Evolutionary conservation across 2,329 filamentous ascomycete genomes (phyloP).

Genomic region (Fusarium verrucosum): DNA sequence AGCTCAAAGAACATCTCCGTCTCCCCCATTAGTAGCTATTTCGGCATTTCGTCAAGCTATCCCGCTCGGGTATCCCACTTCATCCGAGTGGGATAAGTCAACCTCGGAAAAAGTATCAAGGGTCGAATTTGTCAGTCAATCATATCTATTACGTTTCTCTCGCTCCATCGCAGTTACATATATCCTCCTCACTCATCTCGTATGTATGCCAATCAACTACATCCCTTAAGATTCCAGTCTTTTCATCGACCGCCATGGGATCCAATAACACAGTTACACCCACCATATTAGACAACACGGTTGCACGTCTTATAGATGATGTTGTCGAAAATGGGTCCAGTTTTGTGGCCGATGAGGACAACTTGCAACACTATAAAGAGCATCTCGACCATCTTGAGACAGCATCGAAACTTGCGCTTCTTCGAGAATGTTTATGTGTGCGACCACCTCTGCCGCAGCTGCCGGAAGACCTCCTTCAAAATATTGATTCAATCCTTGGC

Average conservation of each 20-base stretch:
- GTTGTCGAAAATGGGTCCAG: not conserved
- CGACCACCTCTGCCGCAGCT: slow-evolving; percentile 23
- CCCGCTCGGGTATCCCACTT: slow-evolving; percentile 18
- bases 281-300: slow-evolving; percentile 7
- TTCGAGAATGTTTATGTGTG: slow-evolving; percentile 28
- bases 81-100: slow-evolving; percentile 17
- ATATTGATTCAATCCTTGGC: slow-evolving; percentile 23
- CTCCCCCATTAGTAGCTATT: too few species aligned
- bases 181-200: not conserved
- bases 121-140: slow-evolving; percentile 12
- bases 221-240: accelerated
- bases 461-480: not conserved
- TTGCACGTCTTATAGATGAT: slow-evolving; percentile 23
- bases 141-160: too few species aligned
- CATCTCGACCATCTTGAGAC: slow-evolving; percentile 32
- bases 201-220: too few species aligned
- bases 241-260: not conserved
- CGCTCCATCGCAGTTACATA: too few species aligned
- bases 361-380: slow-evolving; percentile 16
- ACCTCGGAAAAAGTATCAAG: not conserved
- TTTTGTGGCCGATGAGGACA: not conserved
- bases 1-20: too few species aligned
- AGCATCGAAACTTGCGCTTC: slow-evolving; percentile 16
- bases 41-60: not conserved
- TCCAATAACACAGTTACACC: not conserved